Evolutionary conservation across 179 eudicot species (phyloP).

Genomic region (Drosera spatulata): DNA sequence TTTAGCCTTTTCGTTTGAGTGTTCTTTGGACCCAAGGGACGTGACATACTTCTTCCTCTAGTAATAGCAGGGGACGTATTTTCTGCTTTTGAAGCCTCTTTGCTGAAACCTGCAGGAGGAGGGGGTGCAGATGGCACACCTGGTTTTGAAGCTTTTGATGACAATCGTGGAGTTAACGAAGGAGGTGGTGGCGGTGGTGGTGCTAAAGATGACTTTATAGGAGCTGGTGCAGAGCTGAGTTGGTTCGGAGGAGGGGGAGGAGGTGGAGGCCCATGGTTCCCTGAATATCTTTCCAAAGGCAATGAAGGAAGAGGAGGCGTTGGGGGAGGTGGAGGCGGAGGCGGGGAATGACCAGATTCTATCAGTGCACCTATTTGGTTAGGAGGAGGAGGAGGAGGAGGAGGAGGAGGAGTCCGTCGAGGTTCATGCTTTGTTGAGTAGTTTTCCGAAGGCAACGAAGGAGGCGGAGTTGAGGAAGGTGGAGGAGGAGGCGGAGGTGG

Average conservation of each 20-base stretch:
- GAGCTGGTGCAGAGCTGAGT: constrained; percentile 11
- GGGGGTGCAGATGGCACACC: not conserved
- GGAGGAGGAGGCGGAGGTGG: not conserved
- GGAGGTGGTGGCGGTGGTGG: constrained; percentile 37
- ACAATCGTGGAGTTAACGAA: constrained; percentile 1
- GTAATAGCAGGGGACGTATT: constrained; percentile 9
- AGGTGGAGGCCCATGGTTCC: constrained; percentile 10
- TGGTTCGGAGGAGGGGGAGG: constrained; percentile 12
- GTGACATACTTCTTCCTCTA: constrained; percentile 37
- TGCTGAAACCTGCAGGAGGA: constrained; percentile 6
- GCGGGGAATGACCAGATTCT: constrained; percentile 13
- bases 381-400: not conserved
- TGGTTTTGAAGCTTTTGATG: not conserved
- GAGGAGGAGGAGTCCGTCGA: no score
- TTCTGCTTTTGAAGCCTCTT: constrained; percentile 17
- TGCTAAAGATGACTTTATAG: constrained; percentile 10
- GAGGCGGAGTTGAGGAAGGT: not conserved
- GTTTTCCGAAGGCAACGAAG: not conserved
- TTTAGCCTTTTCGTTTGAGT: constrained; percentile 47
- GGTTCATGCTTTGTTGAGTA: not conserved
- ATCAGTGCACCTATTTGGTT: not conserved
- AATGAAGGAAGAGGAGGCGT: constrained; percentile 1
- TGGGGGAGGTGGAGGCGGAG: constrained; percentile 8
- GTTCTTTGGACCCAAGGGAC: constrained; percentile 26
- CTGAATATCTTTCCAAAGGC: not conserved